Evolutionary conservation across 805 yeast genomes (phyloP), one percentile per base, ranked within the genome.

Genomic region (Saccharomycopsis fermentans): DNA sequence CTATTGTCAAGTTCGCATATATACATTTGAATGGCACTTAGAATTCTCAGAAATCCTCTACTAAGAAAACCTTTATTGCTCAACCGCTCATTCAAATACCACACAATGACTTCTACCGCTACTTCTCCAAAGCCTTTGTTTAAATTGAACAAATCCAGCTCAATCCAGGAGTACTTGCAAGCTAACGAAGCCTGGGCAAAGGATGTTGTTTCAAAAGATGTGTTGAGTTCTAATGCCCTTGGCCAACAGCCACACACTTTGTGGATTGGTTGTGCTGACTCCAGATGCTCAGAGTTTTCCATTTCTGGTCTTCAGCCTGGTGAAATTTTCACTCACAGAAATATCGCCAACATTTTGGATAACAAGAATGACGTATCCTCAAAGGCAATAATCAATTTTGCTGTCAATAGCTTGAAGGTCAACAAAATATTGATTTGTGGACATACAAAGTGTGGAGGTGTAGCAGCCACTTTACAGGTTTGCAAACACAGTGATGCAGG

Each of bases 241-340:
- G 97, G 97, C 55, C 97, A 90, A 72, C 69, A 81, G n/a, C 98
- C 98, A 19, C 94, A 89, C 71, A 89, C 96, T 3, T 73, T 92
- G 54, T 90, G 96, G 91, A 86, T 91, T 61, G 96, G 97, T 3
- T 91, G 98, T 69, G 84, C 95, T 2, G 98, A 91, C 70, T 88
- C 96, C 2, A 82, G 98, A 65, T 86, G 88, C 59, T 87, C 90
- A 63, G 97, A 91, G 68, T 59, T 55, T 39, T 76, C 79, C 50
- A 82, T 89, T 58, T 76, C 90, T 27, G 83, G 79, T 55, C 82
- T 90, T n/a, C 74, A 82, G 26, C 97, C 97, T 1, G 98, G 98
- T 55, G 97, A 91, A 70, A 81, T 90, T 6, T 91, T 91, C 73
- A 86, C 90, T 3, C 87, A 87, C 68, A 81, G 96, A 68, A 90